Evolutionary conservation across 495 filamentous ascomycete genomes (phyloP), one percentile per base, ranked within the genome.

Genomic region (Coniosporium apollinis): DNA sequence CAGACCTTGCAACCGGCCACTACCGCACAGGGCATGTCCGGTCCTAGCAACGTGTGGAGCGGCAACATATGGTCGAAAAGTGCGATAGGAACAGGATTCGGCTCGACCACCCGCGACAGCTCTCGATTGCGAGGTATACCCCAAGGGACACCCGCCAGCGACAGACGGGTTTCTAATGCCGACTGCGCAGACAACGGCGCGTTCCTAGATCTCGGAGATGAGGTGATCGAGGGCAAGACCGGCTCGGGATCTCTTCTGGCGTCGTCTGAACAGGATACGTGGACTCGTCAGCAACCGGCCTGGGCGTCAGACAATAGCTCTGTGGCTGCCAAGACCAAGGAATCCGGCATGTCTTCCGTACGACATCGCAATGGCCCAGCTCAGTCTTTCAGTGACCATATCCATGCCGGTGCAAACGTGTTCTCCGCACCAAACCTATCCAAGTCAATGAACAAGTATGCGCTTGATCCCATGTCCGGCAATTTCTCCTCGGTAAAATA

Each of bases 211-310:
- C 13, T 13, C 7, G 24, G 24, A 26, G 8, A 7, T 8, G 24
- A 26, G 24, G 7, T 26, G 6, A 20, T 34, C 16, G 65, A 70
- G 41, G 61, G 58, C 5, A 70, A 72, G 44, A 66, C 67, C 19
- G 77, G 79, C 17, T 81, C 77, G 2, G 64, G 73, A 18, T 76
- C 76, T 21, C 50, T 83, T 19, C 51, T 79, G 28, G 61, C 70
- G 2, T 64, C 72, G 2, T 80, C 76, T 1, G 74, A 77, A 45
- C 66, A 71, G 1, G 74, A 82, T 46, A 55, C 54, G 21, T 71
- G 66, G 67, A 57, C 45, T 13, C 7, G 13, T 13, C 7, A 7
- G 13, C 24, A 13, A 13, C 13, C 24, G 7, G 24, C 24, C 13
- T 26, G 24, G 24, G 13, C n/a, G n/a, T n/a, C n/a, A 46, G 46